Conservation (phyloP, 495 filamentous ascomycete species). For the Apodospora peruviana region DNA sequence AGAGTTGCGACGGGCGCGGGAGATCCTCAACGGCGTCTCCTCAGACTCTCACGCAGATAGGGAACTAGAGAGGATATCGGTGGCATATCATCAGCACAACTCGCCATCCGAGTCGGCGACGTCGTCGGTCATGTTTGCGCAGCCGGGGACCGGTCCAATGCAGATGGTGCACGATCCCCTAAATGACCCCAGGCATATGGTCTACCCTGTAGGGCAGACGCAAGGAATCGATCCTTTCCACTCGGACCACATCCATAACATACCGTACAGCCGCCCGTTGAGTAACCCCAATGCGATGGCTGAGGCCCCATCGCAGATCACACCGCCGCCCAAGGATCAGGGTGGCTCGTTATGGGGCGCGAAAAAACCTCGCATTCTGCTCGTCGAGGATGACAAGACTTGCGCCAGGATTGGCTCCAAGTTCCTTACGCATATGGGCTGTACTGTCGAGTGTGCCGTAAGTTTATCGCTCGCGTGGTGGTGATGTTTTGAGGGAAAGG, state of each 20-base stretch:
- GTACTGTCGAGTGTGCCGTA: constrained; percentile 87
- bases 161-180: constrained; percentile 40
- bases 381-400: constrained; percentile 94
- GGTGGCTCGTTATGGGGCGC: constrained; percentile 55
- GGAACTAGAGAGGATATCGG: constrained; percentile 68
- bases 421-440: constrained; percentile 84
- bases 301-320: constrained; percentile 20
- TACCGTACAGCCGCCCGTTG: constrained; percentile 65
- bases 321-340: constrained; percentile 26
- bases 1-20: constrained; percentile 82
- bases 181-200: constrained; percentile 72
- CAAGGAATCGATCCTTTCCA: constrained; percentile 94
- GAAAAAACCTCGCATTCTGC: constrained; percentile 74
- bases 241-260: constrained; percentile 87
- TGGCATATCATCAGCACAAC: constrained; percentile 61
- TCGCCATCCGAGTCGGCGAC: constrained; percentile 41
- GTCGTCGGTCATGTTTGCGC: constrained; percentile 40
- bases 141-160: constrained; percentile 27
- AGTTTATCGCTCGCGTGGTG: constrained; percentile 31
- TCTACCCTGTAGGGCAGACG: constrained; percentile 84
- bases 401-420: constrained; percentile 92
- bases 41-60: constrained; percentile 73
- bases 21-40: constrained; percentile 75
- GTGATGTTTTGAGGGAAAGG: too few relatives aligned
- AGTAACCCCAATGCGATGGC: constrained; percentile 27